Conservation (phyloP, 305 asterid genomes). For the Petunia hybrid region DNA sequence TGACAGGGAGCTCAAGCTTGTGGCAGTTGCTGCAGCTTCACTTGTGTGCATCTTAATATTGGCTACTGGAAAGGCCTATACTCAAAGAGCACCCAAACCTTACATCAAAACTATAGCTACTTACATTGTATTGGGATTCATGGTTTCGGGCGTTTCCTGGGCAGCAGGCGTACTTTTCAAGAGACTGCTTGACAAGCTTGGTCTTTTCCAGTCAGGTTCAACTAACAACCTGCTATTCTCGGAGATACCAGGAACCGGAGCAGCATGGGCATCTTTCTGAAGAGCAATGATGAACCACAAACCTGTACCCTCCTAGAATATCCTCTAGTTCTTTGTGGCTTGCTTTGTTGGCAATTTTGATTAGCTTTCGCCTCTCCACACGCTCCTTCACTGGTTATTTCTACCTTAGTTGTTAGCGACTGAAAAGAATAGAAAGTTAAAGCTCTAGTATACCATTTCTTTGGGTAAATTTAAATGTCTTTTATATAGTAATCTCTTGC, state of each 20-base stretch:
- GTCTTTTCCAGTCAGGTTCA: conserved; percentile 58
- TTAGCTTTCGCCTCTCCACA: not conserved
- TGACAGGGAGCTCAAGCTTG: conserved; percentile 71
- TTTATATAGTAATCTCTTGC: not conserved
- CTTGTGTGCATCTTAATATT: conserved; percentile 63
- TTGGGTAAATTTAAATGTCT: not conserved
- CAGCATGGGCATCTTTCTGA: conserved; percentile 62
- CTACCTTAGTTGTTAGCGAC: not conserved
- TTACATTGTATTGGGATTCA: conserved; percentile 60
- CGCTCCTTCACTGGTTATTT: not conserved
- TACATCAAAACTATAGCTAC: conserved; percentile 58
- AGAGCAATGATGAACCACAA: conserved; percentile 2
- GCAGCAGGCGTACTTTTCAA: conserved; percentile 68
- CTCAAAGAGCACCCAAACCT: conserved; percentile 60
- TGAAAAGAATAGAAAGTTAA: not conserved
- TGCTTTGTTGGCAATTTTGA: conserved; percentile 4
- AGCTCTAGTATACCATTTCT: not conserved
- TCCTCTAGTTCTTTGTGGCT: conserved; percentile 8
- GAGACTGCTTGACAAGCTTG: conserved; percentile 63
- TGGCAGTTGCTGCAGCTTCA: conserved; percentile 65
- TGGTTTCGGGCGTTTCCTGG: conserved; percentile 68
- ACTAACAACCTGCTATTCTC: conserved; percentile 36
- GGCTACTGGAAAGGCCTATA: conserved; percentile 64
- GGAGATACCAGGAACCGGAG: conserved; percentile 37
- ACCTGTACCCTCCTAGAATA: not conserved